phyloP scores from a whole-genome alignment of 495 filamentous ascomycete species.

The Penicillium ochrochloron region DNA sequence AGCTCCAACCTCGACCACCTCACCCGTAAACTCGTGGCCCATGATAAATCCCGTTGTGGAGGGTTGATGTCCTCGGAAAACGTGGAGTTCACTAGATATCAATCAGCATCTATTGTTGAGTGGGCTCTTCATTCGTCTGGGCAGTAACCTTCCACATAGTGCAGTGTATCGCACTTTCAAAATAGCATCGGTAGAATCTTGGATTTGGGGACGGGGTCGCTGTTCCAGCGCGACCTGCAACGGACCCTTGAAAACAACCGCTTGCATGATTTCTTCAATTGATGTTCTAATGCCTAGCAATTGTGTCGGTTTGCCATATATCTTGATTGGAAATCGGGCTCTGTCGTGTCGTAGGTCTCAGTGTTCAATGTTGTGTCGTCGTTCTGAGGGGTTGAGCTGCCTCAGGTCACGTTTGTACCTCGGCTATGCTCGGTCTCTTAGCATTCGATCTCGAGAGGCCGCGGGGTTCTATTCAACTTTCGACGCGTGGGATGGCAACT shows the following conservation, averaged over 20 bases:
- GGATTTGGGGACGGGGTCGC: conserved; percentile 56
- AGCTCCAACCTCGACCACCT: conserved; percentile 27
- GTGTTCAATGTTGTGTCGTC: neutral
- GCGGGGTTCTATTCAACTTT: neutral
- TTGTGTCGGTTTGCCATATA: neutral
- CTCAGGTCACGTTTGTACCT: conserved; percentile 10
- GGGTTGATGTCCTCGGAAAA: conserved; percentile 36
- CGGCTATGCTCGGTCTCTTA: conserved; percentile 17
- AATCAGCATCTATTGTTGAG: neutral
- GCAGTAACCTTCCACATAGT: conserved; percentile 79
- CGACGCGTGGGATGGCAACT: neutral
- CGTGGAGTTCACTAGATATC: conserved; percentile 29
- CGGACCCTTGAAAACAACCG: conserved; percentile 44
- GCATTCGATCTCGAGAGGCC: neutral
- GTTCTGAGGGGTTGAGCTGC: conserved; percentile 16
- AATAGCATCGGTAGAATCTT: conserved; percentile 74
- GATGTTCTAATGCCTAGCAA: neutral
- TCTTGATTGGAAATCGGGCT: neutral
- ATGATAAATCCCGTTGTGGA: conserved; percentile 69
- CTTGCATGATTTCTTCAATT: conserved; percentile 29
- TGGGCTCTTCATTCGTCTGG: neutral
- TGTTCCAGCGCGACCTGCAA: conserved; percentile 46
- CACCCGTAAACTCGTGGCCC: conserved; percentile 44
- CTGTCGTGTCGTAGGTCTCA: neutral
- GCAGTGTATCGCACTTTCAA: conserved; percentile 83